A percentile compares a stretch with the other conserved stretches of the same genome.
These are phyloP conservation scores for Magnolia changhungtana DNA, from an alignment of 164 flowering plant genomes.

Conservation along the genomic window DNA sequence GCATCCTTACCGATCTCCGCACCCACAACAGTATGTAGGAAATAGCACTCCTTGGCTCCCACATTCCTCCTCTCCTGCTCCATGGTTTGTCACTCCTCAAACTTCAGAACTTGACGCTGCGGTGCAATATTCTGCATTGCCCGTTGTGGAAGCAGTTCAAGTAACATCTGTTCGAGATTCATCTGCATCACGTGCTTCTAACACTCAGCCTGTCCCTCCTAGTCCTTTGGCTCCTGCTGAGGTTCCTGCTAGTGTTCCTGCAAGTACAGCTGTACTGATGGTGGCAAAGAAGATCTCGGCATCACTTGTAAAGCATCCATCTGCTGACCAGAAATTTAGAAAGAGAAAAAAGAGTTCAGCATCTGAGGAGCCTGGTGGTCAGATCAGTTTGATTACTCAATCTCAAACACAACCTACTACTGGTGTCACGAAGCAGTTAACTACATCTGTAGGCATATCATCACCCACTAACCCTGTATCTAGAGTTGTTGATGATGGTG, in stretches of 20 bases:
- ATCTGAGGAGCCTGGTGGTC: conserved; percentile 43
- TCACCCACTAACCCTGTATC: conserved; percentile 25
- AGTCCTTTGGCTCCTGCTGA: conserved; percentile 33
- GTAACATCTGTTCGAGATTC: conserved; percentile 54
- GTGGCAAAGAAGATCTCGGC: conserved; percentile 32
- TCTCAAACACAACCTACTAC: conserved; percentile 28
- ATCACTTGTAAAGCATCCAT: conserved; percentile 29
- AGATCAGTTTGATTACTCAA: conserved; percentile 27
- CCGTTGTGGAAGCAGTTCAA: conserved; percentile 55
- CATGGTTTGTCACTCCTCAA: conserved; percentile 69
- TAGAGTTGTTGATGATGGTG: conserved; percentile 21
- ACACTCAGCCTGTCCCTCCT: conserved; percentile 31
- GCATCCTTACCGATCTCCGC: conserved; percentile 67
- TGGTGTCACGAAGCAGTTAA: conserved; percentile 17
- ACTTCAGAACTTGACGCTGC: conserved; percentile 39
- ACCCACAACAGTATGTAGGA: conserved; percentile 48
- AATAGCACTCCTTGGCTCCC: conserved; percentile 60
- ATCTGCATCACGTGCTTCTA: conserved; percentile 34
- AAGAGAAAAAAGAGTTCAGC: conserved; percentile 57
- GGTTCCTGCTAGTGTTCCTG: conserved; percentile 27
- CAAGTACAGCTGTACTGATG: conserved; percentile 33
- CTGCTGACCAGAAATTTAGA: conserved; percentile 57
- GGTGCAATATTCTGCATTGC: conserved; percentile 41
- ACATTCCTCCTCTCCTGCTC: conserved; percentile 48
- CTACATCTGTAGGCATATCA: conserved; percentile 34